These are phyloP conservation scores for Angomonas deanei DNA, from an alignment of 208 protist genomes.

Conservation along the genomic window DNA sequence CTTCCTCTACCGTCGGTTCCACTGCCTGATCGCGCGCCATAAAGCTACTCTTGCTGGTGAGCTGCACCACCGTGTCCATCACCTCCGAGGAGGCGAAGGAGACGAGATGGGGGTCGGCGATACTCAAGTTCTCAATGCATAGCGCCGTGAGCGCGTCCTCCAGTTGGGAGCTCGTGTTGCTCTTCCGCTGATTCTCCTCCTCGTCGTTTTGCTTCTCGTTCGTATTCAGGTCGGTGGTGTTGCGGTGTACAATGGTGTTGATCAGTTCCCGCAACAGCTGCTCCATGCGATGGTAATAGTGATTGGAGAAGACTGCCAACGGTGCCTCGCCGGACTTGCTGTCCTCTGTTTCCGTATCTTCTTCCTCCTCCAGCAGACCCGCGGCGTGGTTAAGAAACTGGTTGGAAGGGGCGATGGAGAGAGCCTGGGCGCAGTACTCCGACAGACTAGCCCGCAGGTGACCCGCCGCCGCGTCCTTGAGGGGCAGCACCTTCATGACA, in stretches of 20 bases:
- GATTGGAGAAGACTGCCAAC: conserved; percentile 16
- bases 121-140: conserved; percentile 69
- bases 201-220: neutral
- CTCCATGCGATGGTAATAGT: conserved; percentile 55
- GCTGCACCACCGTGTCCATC: conserved; percentile 51
- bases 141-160: conserved; percentile 28
- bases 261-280: conserved; percentile 48
- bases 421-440: conserved; percentile 22
- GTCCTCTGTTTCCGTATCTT: neutral
- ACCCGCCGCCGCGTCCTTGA: conserved; percentile 15
- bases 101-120: conserved; percentile 48
- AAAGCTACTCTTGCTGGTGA: conserved; percentile 16
- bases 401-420: conserved; percentile 29
- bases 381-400: conserved; percentile 18
- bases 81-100: conserved; percentile 69
- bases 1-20: neutral
- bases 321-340: neutral
- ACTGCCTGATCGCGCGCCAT: neutral
- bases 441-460: conserved; percentile 34
- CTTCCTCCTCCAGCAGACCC: neutral
- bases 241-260: conserved; percentile 26
- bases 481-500: conserved; percentile 36
- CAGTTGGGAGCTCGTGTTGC: conserved; percentile 11
- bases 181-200: neutral
- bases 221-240: neutral